Evolutionary conservation across 495 filamentous ascomycete genomes (phyloP).

Genomic region (Penicillium desertorum): DNA sequence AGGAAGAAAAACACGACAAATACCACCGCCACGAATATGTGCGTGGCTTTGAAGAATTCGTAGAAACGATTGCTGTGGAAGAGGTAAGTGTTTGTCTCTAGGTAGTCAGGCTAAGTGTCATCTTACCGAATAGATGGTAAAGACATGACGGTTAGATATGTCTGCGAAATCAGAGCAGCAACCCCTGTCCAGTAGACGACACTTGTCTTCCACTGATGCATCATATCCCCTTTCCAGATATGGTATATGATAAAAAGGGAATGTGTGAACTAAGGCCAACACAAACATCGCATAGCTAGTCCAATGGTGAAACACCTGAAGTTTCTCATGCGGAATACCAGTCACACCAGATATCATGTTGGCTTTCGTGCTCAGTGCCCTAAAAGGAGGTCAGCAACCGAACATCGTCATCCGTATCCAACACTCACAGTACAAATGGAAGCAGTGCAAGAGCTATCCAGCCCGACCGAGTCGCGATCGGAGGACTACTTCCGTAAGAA

Average conservation of each 20-base stretch:
- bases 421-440: slow-evolving; percentile 50
- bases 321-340: slow-evolving; percentile 52
- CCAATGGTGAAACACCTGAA: slow-evolving; percentile 49
- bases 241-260: slow-evolving; percentile 54
- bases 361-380: slow-evolving; percentile 34
- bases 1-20: slow-evolving; percentile 54
- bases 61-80: slow-evolving; percentile 45
- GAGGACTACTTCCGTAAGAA: slow-evolving; percentile 50
- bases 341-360: slow-evolving; percentile 51
- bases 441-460: slow-evolving; percentile 53
- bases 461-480: slow-evolving; percentile 52
- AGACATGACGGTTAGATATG: slow-evolving; percentile 52
- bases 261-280: slow-evolving; percentile 50
- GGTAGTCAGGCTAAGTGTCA: not conserved
- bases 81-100: not conserved
- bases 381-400: slow-evolving; percentile 13
- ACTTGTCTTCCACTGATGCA: slow-evolving; percentile 42
- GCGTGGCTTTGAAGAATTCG: slow-evolving; percentile 55
- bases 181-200: slow-evolving; percentile 45
- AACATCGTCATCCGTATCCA: slow-evolving; percentile 1
- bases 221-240: slow-evolving; percentile 47
- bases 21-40: slow-evolving; percentile 44
- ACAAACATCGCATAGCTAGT: slow-evolving; percentile 48
- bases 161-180: slow-evolving; percentile 47
- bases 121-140: slow-evolving; percentile 44